These are phyloP conservation scores for Fusarium pilosicola DNA, from an alignment of 2,329 filamentous ascomycete species.

Conservation along the genomic window DNA sequence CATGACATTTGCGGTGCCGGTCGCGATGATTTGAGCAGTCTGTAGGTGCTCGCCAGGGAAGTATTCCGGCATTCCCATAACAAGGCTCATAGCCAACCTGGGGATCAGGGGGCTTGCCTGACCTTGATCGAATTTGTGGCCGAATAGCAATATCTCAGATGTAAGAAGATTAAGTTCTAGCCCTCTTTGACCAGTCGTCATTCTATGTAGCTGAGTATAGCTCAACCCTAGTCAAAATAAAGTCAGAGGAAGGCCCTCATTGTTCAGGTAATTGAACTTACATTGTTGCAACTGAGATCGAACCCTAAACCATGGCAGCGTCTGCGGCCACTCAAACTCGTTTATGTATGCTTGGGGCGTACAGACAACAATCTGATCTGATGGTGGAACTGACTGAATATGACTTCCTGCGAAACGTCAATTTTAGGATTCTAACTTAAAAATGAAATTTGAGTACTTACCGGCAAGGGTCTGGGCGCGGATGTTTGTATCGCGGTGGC, in stretches of 20 bases:
- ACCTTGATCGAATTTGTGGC: accelerated
- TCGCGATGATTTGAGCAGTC: accelerated
- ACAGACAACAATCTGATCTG: accelerated
- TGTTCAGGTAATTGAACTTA: accelerated
- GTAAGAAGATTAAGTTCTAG: accelerated
- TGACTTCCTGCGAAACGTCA: accelerated
- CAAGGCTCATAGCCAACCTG: accelerated
- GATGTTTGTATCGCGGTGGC: accelerated
- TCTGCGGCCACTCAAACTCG: neutral
- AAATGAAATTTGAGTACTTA: no score
- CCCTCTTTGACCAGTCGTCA: accelerated
- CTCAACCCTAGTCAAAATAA: accelerated
- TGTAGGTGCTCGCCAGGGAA: neutral
- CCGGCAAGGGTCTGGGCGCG: accelerated
- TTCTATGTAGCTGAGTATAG: accelerated
- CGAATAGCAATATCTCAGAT: accelerated
- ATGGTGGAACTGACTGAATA: accelerated
- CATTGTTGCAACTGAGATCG: neutral
- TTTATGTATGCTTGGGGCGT: accelerated
- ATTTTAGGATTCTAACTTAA: accelerated
- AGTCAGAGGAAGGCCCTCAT: accelerated
- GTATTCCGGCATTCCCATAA: neutral
- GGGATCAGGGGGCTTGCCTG: accelerated
- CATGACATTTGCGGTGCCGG: accelerated
- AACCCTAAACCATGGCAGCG: neutral